Base-by-base conservation (phyloP, 176 grass and related monocot genomes). In the Alopecurus myosuroides region DNA sequence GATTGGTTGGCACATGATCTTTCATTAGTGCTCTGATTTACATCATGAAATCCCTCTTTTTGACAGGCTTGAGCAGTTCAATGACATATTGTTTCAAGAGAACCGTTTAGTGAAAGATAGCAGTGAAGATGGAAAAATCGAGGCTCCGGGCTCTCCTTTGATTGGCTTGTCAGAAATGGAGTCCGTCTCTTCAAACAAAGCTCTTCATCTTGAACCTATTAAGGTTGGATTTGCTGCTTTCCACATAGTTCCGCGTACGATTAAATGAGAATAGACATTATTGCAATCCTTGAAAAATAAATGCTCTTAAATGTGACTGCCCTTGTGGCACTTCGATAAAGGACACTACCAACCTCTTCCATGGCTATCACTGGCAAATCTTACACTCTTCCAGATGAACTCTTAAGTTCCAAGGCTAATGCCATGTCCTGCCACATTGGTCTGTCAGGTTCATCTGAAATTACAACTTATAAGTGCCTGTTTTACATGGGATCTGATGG, bases 41-140 rank as follows among this genome's bases (percentile, higher is more conserved):
- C 55, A 85, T 84, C 46, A 60, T 63, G 52, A 48, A 93, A 74
- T 80, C 14, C 11, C 52, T 78, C 4, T 82, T 29, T 81, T 46
- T 31, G 50, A 82, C 82, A 98, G 97, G 83, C 91, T 98, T 23
- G 97, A 95, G 84, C 97, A 96, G 37, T 98, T 98, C 77, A 98
- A 98, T 84, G 97, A 95, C 79, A 58, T 98, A 50, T 87, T 98
- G 55, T 82, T 87, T 82, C 93, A 98, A 95, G 91, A 95, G 78
- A 98, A 98, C 74, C 14, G 62, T 73, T 67, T 92, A 70, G 80
- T 90, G 63, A 67, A 94, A 58, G 86, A 87, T 86, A 33, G 74
- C 50, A 70, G 31, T 9, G 13, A 40, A 77, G 37, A 61, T 29
- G 70, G 71, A 84, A 76, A 85, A 30, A 10, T 84, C 22, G 57